These are phyloP conservation scores for Rhodocollybia butyracea DNA, from an alignment of 768 basidiomycete species.

Conservation along the genomic window DNA sequence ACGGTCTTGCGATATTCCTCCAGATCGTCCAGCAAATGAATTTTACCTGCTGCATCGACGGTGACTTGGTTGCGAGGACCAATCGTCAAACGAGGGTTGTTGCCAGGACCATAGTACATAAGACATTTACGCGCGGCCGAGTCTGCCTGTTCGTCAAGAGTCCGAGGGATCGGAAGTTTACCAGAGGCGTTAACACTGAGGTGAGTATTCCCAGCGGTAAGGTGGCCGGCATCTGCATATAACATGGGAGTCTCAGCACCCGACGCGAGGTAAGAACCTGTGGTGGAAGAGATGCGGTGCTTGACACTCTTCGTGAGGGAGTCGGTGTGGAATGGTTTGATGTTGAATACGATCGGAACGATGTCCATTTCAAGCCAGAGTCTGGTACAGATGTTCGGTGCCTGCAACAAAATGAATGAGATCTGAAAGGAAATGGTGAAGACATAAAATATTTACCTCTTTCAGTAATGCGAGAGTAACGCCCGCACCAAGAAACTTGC, in stretches of 20 bases:
- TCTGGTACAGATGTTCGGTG: constrained; percentile 80
- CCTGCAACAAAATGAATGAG: constrained; percentile 34
- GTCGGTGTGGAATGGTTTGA: constrained; percentile 80
- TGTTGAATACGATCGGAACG: constrained; percentile 83
- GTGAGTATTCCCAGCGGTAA: constrained; percentile 35
- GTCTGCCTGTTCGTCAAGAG: constrained; percentile 82
- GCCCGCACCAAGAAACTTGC: constrained; percentile 85
- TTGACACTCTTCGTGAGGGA: constrained; percentile 77
- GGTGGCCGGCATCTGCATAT: constrained; percentile 55
- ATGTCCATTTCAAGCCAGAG: constrained; percentile 83
- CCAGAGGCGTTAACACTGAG: constrained; percentile 45
- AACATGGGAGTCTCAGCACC: constrained; percentile 76
- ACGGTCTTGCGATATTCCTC: constrained; percentile 76
- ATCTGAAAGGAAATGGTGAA: background rate
- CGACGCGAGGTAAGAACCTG: constrained; percentile 74
- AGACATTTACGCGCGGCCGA: constrained; percentile 82
- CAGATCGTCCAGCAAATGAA: constrained; percentile 82
- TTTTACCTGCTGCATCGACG: constrained; percentile 84
- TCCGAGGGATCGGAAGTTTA: constrained; percentile 70
- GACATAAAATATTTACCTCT: constrained; percentile 45
- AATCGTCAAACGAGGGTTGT: constrained; percentile 81
- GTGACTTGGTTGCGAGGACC: constrained; percentile 84
- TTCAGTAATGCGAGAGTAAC: constrained; percentile 68
- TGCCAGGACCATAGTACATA: constrained; percentile 79
- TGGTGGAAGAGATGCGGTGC: constrained; percentile 78